Base-by-base conservation (phyloP, 768 basidiomycete genomes). In the Dioszegia aurantiaca region DNA sequence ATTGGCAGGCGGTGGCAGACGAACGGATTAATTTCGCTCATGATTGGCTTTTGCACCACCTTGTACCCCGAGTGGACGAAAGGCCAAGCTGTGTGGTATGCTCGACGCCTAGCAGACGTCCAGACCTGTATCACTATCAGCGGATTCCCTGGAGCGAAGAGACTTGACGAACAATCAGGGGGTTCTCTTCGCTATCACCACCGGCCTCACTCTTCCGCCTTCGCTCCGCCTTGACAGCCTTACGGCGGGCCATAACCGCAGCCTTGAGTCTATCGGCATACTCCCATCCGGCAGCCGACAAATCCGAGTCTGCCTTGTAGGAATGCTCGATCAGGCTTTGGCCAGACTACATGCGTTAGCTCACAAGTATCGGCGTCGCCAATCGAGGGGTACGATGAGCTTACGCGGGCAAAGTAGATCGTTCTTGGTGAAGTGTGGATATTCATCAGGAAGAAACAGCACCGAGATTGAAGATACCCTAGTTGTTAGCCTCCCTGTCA, bases 371-470 rank as follows among this genome's bases (percentile, higher is more conserved):
- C 14, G 3, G 21, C 17, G 21, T 41, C 11, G 14, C 23, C 21
- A 2, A 14, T 4, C 14, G 19, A 31, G 19, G 14, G 30, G 44
- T 27, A 39, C n/a, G n/a, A 57, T 36, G 41, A 48, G 44, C 88
- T 60, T 72, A 95, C 93, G 39, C 94, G 80, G 4, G 94, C 94
- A 78, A 99, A 97, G 77, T 93, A 98, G 62, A 99, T 99, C 45
- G 87, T 91, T 21, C 94, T 82, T 73, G 86, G 88, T 62, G 83
- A 82, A 70, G 92, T 97, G 78, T 99, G 94, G 46, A 99, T 97
- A 75, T 99, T 99, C 95, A 98, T 98, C 43, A 99, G 81, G 82
- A 95, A 98, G 82, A 98, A 99, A 24, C 98, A 89, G 59, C 97
- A 92, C 59, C 94, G 81, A 1, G 90, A 90, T 86, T 98, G 77